Evolutionary conservation across 2,329 filamentous ascomycete genomes (phyloP), one percentile per base, ranked within the genome.

Genomic region (Mollisia scopiformis): DNA sequence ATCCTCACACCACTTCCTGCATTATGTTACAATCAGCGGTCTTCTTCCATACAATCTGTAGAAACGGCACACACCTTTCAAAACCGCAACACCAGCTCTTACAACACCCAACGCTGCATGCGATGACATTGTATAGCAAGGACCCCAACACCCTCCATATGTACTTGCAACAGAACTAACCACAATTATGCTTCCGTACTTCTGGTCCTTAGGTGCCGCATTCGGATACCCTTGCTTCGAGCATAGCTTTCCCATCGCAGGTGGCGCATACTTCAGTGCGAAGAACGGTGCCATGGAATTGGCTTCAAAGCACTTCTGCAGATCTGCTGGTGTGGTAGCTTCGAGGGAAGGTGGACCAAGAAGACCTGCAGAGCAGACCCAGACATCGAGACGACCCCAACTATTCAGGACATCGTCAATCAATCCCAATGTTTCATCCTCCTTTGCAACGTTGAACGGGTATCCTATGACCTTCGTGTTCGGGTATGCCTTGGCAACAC

Each of bases 161-260:
- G 80, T 82, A 27, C 80, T 81, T 1, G 85, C 85, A 0, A 86
- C 83, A 47, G 77, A 81, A 19, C 79, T 80, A 2, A 88, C 83
- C n/a, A 88, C 84, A 46, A 88, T 80, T 60, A 88, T 87, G 64
- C 80, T 83, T 2, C 85, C 85, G 68, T 88, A 88, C n/a, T 78
- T 76, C 52, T 80, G 78, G 65, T 82, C 80, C 68, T 88, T 88
- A 0, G 83, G 83, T 13, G 84, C 82, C 0, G 86, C 85, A 66
- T 88, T 88, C 0, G 83, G 78, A 67, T 88, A 88, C 46, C 81
- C 79, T 63, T 82, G 73, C 62, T 73, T 82, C 0, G 80, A 77
- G 0, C 82, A 82, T 6, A 81, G 80, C 70, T 88, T 88, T 19
- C 75, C 79, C 86, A 88, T 88, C 1, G 86, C 86, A 2, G 84